Evolutionary conservation across 768 basidiomycete genomes (phyloP), one percentile per base, ranked within the genome.

Genomic region (Suillus fuscotomentosus): DNA sequence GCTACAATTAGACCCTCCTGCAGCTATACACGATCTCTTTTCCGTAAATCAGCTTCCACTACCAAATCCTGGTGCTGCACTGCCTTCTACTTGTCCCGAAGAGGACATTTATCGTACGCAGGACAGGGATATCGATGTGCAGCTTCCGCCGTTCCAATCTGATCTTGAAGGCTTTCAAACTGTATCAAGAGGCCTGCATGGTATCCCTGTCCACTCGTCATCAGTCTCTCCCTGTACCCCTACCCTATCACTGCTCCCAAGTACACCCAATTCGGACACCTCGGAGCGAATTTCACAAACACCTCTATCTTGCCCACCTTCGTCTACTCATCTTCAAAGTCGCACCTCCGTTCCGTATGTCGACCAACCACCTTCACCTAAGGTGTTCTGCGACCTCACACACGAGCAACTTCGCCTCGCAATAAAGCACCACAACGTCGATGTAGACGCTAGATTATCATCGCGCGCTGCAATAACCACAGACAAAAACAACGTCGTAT

Each of bases 401-500:
- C 47, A 45, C 15, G 41, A 50, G 22, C 61, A 63, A 47, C 42
- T 61, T 45, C 47, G 45, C n/a, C 50, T 64, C 27, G 62, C 42
- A 31, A 39, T 63, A 43, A 63, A 63, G 41, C 53, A 59, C 3
- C 62, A 63, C 13, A 15, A 59, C 13, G 62, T n/a, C 2, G 27
- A 27, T 20, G 53, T 59, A 27, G 62, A 63, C 10, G 56, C 60
- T 1, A 45, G 17, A 60, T 34, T 43, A 14, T 15, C 15, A 22
- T 59, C 61, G 17, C 31, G 36, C 17, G 41, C 17, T 27, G 47
- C 62, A 17, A 20, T 48, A 3, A n/a, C 5, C 27, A 22, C 47
- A 24, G 48, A 62, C 60, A 61, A 62, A 48, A 68, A 61, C 45
- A 27, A 55, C 13, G 67, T 68, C 9, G 62, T 48, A 6, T 68